Evolutionary conservation across 306 rosid genomes (phyloP).

Genomic region (Sicyos edulis): DNA sequence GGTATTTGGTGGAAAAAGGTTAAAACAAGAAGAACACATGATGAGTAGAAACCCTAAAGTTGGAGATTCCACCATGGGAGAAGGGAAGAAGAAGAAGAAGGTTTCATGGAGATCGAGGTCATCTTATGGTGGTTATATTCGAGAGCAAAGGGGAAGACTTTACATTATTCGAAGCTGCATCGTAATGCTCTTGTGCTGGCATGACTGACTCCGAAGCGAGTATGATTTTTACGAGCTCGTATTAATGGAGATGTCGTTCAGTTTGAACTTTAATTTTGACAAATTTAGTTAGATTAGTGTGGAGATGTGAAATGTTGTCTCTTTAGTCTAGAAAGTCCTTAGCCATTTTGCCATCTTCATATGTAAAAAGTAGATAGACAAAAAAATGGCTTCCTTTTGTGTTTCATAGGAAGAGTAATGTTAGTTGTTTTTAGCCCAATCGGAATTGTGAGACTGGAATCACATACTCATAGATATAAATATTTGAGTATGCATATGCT

Average conservation of each 20-base stretch:
- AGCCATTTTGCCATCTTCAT: background rate
- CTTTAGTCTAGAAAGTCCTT: background rate
- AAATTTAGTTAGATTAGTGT: no score
- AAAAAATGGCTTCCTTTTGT: no score
- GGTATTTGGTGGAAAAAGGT: background rate
- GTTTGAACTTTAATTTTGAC: no score
- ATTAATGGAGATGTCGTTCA: background rate
- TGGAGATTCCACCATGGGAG: background rate
- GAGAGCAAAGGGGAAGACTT: slow-evolving; percentile 73
- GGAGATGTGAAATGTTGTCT: no score
- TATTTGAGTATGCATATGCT: no score
- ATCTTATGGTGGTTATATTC: slow-evolving; percentile 64
- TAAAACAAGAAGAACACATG: background rate
- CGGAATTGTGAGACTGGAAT: no score
- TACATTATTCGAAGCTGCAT: slow-evolving; percentile 80
- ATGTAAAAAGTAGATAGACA: no score
- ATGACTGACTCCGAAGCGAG: slow-evolving; percentile 32
- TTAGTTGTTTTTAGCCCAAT: no score
- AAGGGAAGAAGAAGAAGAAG: slow-evolving; percentile 8
- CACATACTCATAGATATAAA: no score
- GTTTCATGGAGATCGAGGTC: slow-evolving; percentile 34
- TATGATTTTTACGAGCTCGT: background rate
- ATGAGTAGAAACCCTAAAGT: background rate
- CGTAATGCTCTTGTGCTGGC: slow-evolving; percentile 89
- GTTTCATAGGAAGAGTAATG: no score